Evolutionary conservation across 345 rosid genomes (phyloP).

Genomic region (Populus simonii): DNA sequence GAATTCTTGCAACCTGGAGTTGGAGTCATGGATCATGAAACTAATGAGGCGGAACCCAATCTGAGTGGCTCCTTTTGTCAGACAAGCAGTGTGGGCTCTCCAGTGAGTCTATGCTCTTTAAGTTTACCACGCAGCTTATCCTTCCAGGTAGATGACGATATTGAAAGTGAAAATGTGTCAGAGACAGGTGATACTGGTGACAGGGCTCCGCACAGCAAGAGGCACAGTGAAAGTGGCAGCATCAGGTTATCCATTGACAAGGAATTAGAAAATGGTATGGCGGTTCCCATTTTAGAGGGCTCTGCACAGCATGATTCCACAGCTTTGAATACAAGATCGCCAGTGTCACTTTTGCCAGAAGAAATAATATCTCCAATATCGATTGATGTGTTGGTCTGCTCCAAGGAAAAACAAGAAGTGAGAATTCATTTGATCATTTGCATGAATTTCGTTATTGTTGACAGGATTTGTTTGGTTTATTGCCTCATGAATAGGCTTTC

Average conservation of each 20-base stretch:
- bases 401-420: conserved; percentile 35
- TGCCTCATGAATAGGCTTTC: neutral
- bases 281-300: conserved; percentile 25
- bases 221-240: conserved; percentile 44
- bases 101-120: conserved; percentile 45
- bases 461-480: neutral
- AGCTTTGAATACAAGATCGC: conserved; percentile 27
- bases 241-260: conserved; percentile 37
- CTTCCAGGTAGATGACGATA: conserved; percentile 38
- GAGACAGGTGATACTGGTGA: conserved; percentile 93
- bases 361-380: conserved; percentile 48
- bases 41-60: conserved; percentile 14
- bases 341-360: conserved; percentile 34
- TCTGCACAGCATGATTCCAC: conserved; percentile 15
- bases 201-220: conserved; percentile 55
- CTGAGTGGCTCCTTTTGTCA: conserved; percentile 36
- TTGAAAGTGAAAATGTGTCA: conserved; percentile 61
- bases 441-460: neutral
- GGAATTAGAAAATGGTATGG: conserved; percentile 38
- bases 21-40: conserved; percentile 44
- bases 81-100: conserved; percentile 47
- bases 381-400: conserved; percentile 35
- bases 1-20: conserved; percentile 8
- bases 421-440: conserved; percentile 8
- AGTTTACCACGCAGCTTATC: conserved; percentile 37